Evolutionary conservation across 208 protist genomes (phyloP).

Genomic region (Trichomonas tenax): DNA sequence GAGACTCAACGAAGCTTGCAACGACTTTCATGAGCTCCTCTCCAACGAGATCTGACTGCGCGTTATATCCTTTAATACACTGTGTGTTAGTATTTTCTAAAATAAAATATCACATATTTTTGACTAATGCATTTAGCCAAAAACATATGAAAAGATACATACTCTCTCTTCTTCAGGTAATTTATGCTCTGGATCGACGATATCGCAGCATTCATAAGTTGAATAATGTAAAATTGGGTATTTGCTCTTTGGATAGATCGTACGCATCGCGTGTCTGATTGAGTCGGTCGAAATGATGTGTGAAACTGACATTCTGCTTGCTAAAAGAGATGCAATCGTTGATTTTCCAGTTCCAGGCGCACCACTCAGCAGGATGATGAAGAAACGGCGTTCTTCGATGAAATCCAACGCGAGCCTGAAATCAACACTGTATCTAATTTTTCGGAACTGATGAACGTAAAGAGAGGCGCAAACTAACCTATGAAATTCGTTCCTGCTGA

Average conservation of each 20-base stretch:
- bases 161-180: neutral
- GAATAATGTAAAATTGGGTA: conserved; percentile 27
- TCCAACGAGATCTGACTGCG: neutral
- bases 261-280: conserved; percentile 27
- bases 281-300: conserved; percentile 32
- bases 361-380: conserved; percentile 18
- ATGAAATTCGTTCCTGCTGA: neutral
- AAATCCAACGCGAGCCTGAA: neutral
- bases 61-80: neutral
- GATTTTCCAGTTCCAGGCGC: conserved; percentile 35
- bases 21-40: neutral
- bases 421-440: neutral
- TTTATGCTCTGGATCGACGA: conserved; percentile 13
- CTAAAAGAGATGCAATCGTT: conserved; percentile 32
- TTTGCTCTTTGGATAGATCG: neutral
- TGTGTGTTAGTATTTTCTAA: neutral
- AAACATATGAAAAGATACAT: neutral
- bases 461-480: neutral
- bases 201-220: conserved; percentile 32
- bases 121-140: neutral
- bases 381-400: neutral
- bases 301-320: conserved; percentile 21
- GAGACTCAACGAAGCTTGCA: neutral
- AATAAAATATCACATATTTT: neutral
- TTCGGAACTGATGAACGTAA: neutral